phyloP scores from a whole-genome alignment of 441 rosid genomes.

The Pelargonium australe region DNA sequence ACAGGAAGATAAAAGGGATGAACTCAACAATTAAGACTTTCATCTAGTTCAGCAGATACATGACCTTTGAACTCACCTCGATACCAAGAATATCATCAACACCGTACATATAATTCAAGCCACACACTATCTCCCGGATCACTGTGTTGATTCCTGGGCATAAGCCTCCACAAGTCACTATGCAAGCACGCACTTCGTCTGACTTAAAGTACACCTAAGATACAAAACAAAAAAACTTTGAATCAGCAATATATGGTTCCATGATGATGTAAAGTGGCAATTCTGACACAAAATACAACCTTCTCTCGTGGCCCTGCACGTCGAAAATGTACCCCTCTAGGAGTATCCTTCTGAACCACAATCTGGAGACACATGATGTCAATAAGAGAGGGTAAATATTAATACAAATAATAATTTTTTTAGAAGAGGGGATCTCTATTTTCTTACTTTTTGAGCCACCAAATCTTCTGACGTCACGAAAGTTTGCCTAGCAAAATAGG shows the following conservation, averaged over 20 bases:
- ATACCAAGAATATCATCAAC: conserved; percentile 77
- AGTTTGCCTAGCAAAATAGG: neutral
- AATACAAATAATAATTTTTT: neutral
- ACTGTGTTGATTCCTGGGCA: conserved; percentile 97
- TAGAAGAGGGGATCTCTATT: neutral
- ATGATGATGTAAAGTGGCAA: neutral
- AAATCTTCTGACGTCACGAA: neutral
- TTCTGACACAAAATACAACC: conserved; percentile 28
- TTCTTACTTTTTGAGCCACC: conserved; percentile 1
- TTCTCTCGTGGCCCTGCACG: conserved; percentile 97
- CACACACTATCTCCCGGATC: conserved; percentile 89
- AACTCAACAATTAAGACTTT: neutral
- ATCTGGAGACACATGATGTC: conserved; percentile 32
- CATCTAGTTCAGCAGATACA: neutral
- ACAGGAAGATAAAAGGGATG: neutral
- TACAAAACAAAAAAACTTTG: conserved; percentile 11
- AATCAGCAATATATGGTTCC: neutral
- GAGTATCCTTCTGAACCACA: conserved; percentile 72
- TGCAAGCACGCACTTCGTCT: conserved; percentile 83
- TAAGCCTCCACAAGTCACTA: conserved; percentile 94
- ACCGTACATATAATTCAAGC: conserved; percentile 77
- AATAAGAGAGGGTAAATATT: neutral
- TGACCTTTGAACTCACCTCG: conserved; percentile 45
- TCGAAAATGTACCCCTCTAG: conserved; percentile 82
- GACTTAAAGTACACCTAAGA: conserved; percentile 71